phyloP scores from a whole-genome alignment of 2,329 filamentous ascomycete species.

The Colletotrichum plurivorum region DNA sequence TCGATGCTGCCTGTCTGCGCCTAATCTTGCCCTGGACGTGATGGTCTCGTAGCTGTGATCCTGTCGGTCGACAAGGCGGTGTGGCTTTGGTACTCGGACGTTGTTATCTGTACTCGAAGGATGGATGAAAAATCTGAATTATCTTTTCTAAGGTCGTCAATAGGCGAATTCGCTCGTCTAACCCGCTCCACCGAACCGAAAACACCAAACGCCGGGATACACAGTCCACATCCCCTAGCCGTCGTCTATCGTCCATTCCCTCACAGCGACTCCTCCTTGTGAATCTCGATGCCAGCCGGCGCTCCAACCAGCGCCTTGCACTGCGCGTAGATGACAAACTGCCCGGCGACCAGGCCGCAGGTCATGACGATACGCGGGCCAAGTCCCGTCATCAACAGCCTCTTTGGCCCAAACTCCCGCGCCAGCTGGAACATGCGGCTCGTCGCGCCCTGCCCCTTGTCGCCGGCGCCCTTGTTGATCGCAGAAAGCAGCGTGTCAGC shows the following conservation, averaged over 20 bases:
- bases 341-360: conserved; percentile 65
- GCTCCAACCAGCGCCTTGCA: conserved; percentile 68
- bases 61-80: too few species aligned
- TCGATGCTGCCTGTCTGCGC: too few species aligned
- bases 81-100: too few species aligned
- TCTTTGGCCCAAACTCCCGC: conserved; percentile 64
- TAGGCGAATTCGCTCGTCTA: conserved; percentile 14
- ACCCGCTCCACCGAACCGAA: not conserved
- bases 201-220: not conserved
- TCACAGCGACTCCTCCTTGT: conserved; percentile 56
- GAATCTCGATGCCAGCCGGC: conserved; percentile 66
- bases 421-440: conserved; percentile 67
- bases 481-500: conserved; percentile 76
- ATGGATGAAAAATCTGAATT: not conserved
- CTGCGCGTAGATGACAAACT: conserved; percentile 70
- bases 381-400: conserved; percentile 62
- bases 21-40: too few species aligned
- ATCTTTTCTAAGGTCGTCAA: not conserved
- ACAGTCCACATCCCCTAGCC: not conserved
- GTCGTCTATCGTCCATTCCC: not conserved
- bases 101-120: too few species aligned
- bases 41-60: too few species aligned
- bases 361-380: conserved; percentile 68
- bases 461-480: conserved; percentile 69
- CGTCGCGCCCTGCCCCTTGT: conserved; percentile 62